These are phyloP conservation scores for Clarireedia monteithiana DNA, from an alignment of 2,329 filamentous ascomycete species.

Conservation along the genomic window DNA sequence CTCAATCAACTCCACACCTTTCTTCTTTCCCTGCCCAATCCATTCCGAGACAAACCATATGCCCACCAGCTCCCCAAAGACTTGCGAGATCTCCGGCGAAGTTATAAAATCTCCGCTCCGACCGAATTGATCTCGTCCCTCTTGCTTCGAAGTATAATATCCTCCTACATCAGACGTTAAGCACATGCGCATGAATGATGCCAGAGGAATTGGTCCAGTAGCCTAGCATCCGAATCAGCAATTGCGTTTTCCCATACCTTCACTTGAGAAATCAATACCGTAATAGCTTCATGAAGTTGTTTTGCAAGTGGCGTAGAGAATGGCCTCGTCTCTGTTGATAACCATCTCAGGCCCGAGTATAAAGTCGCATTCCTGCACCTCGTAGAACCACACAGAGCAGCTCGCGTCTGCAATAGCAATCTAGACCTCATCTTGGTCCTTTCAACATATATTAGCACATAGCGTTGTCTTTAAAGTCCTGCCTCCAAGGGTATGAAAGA, in stretches of 20 bases:
- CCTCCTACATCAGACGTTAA: slow-evolving; percentile 84
- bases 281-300: slow-evolving; percentile 77
- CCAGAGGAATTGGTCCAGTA: slow-evolving; percentile 85
- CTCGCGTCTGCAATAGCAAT: slow-evolving; percentile 18
- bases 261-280: slow-evolving; percentile 42
- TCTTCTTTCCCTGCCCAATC: slow-evolving; percentile 75
- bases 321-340: slow-evolving; percentile 33
- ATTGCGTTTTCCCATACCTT: not conserved
- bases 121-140: slow-evolving; percentile 82
- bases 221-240: slow-evolving; percentile 43
- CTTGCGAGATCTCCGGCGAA: slow-evolving; percentile 92
- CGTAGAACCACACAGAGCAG: slow-evolving; percentile 18
- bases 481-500: not conserved
- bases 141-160: slow-evolving; percentile 76
- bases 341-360: slow-evolving; percentile 21
- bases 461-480: not conserved
- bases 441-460: slow-evolving; percentile 13
- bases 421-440: slow-evolving; percentile 25
- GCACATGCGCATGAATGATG: slow-evolving; percentile 97
- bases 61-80: slow-evolving; percentile 90
- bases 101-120: slow-evolving; percentile 91
- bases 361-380: slow-evolving; percentile 15
- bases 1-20: slow-evolving; percentile 83
- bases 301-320: slow-evolving; percentile 94
- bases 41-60: slow-evolving; percentile 96